phyloP scores from a whole-genome alignment of 345 rosid species.

The Lenwebbia sp. region DNA sequence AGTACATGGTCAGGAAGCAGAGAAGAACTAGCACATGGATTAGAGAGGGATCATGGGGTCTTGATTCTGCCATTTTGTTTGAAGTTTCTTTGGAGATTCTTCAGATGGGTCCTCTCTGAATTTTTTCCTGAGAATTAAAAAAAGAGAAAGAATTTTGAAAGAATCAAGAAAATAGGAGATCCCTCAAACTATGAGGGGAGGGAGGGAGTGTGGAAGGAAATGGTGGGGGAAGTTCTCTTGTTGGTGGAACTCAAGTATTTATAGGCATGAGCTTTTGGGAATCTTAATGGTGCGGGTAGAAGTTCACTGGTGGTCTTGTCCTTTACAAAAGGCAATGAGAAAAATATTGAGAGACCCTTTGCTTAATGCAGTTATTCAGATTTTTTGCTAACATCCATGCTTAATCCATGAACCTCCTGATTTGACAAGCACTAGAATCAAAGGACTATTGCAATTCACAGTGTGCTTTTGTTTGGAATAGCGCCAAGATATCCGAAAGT shows the following conservation, averaged over 20 bases:
- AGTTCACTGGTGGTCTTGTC: background rate
- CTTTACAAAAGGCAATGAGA: background rate
- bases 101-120: background rate
- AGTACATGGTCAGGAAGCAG: background rate
- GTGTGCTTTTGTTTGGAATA: background rate
- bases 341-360: constrained; percentile 16
- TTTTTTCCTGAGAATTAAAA: background rate
- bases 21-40: background rate
- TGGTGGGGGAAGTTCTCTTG: background rate
- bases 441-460: background rate
- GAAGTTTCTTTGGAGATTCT: background rate
- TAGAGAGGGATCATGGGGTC: background rate
- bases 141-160: background rate
- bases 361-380: constrained; percentile 19
- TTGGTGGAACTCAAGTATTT: background rate
- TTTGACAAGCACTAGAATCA: background rate
- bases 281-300: constrained; percentile 10
- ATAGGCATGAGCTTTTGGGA: background rate
- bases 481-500: background rate
- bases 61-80: background rate
- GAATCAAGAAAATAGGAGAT: background rate
- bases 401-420: background rate
- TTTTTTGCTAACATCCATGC: background rate
- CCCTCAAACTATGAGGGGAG: background rate
- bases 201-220: background rate